These are phyloP conservation scores for Leishmania turanica DNA, from an alignment of 208 protist genomes.

Conservation along the genomic window DNA sequence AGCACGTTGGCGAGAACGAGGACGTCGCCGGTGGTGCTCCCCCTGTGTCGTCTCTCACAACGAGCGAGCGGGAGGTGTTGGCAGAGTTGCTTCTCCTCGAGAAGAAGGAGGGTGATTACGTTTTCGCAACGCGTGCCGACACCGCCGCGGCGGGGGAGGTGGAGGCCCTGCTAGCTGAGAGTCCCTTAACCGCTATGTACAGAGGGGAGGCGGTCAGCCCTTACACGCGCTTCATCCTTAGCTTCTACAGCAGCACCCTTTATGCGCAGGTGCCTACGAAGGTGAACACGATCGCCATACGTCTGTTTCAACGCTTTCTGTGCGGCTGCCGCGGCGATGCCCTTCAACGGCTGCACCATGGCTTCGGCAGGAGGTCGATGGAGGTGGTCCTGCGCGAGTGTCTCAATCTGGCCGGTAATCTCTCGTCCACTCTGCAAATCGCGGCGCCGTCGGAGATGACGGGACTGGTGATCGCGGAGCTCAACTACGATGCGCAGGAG, in stretches of 20 bases:
- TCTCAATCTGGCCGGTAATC: conserved; percentile 24
- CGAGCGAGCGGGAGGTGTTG: conserved; percentile 20
- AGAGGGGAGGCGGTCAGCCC: conserved; percentile 18
- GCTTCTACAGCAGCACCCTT: conserved; percentile 27
- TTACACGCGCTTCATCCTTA: conserved; percentile 32
- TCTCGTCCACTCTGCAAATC: conserved; percentile 26
- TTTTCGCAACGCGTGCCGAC: not conserved
- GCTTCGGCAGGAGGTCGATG: conserved; percentile 21
- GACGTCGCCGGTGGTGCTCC: not conserved
- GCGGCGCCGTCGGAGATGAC: conserved; percentile 24
- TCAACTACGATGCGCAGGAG: conserved; percentile 38
- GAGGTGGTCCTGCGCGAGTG: conserved; percentile 37
- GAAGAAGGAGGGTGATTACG: conserved; percentile 4
- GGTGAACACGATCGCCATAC: conserved; percentile 17
- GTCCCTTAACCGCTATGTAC: conserved; percentile 23
- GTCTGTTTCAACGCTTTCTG: conserved; percentile 37
- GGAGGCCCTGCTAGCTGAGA: conserved; percentile 17
- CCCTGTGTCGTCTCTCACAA: not conserved
- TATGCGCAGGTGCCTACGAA: conserved; percentile 20
- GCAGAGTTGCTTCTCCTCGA: conserved; percentile 28
- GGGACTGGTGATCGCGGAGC: conserved; percentile 16
- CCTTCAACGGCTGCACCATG: conserved; percentile 1
- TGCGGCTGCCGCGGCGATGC: conserved; percentile 14
- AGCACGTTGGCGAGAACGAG: not conserved
- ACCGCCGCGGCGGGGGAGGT: not conserved